These are phyloP conservation scores for Coniochaeta hoffmannii DNA, from an alignment of 2,329 filamentous ascomycete genomes.

Conservation along the genomic window DNA sequence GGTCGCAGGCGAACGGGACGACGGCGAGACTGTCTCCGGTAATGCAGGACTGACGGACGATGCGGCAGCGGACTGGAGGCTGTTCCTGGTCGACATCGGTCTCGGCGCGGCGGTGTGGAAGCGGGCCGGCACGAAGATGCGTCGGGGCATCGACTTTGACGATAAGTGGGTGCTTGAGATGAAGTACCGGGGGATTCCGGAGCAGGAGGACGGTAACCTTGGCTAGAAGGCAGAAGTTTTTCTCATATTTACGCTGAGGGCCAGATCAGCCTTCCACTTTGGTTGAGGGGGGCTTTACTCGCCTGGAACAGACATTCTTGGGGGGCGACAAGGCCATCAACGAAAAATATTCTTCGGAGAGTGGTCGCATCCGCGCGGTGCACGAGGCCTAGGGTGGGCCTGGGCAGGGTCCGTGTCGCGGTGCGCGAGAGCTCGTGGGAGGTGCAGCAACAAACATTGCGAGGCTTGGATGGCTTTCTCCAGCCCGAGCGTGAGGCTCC, in stretches of 20 bases:
- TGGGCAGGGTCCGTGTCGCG: not conserved
- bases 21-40: constrained; percentile 24
- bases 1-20: constrained; percentile 44
- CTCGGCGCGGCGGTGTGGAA: constrained; percentile 77
- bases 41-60: constrained; percentile 33
- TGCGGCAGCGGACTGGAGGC: constrained; percentile 53
- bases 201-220: constrained; percentile 13
- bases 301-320: too few relatives aligned
- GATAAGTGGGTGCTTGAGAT: constrained; percentile 78
- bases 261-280: not conserved
- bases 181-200: constrained; percentile 33
- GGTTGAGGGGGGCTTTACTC: too few relatives aligned
- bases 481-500: not conserved
- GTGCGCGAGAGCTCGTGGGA: not conserved
- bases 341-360: too few relatives aligned
- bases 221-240: not conserved
- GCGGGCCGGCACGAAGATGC: constrained; percentile 71
- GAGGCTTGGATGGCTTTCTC: not conserved
- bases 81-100: constrained; percentile 83
- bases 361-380: too few relatives aligned
- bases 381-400: not conserved
- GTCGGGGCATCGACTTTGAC: constrained; percentile 83
- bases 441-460: not conserved
- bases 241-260: not conserved
- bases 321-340: too few relatives aligned